Evolutionary conservation across 2,329 filamentous ascomycete genomes (phyloP).

Genomic region (Trichophyton benhamiae): DNA sequence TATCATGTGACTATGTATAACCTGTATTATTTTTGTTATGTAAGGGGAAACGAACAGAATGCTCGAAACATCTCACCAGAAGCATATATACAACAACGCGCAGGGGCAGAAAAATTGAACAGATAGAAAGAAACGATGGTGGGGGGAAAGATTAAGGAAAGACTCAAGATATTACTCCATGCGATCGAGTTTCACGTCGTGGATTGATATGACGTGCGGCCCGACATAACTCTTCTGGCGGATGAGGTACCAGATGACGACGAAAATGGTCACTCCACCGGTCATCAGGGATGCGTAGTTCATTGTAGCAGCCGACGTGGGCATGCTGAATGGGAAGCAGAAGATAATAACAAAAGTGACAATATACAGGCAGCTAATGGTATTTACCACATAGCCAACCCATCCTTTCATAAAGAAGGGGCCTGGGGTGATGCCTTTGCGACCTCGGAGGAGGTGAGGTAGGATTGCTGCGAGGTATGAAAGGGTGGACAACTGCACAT

Average conservation of each 20-base stretch:
- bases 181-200: background rate
- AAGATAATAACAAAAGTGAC: constrained; percentile 47
- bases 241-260: constrained; percentile 36
- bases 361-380: constrained; percentile 41
- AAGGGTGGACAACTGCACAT: constrained; percentile 44
- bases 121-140: background rate
- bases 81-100: background rate
- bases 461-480: constrained; percentile 44
- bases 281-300: constrained; percentile 44
- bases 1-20: background rate
- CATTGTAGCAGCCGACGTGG: constrained; percentile 38
- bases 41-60: background rate
- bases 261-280: constrained; percentile 40
- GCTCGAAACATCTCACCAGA: background rate
- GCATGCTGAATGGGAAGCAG: constrained; percentile 44
- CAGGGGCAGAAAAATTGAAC: background rate
- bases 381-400: constrained; percentile 41
- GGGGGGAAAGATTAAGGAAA: background rate
- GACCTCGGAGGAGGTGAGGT: constrained; percentile 40
- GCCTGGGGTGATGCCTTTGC: constrained; percentile 41
- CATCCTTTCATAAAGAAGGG: constrained; percentile 42
- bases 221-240: constrained; percentile 25
- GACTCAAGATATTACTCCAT: background rate
- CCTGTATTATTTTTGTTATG: background rate
- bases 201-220: constrained; percentile 12